Conservation (phyloP, 2,329 filamentous ascomycete genomes). For the Microthyrium microscopicum region DNA sequence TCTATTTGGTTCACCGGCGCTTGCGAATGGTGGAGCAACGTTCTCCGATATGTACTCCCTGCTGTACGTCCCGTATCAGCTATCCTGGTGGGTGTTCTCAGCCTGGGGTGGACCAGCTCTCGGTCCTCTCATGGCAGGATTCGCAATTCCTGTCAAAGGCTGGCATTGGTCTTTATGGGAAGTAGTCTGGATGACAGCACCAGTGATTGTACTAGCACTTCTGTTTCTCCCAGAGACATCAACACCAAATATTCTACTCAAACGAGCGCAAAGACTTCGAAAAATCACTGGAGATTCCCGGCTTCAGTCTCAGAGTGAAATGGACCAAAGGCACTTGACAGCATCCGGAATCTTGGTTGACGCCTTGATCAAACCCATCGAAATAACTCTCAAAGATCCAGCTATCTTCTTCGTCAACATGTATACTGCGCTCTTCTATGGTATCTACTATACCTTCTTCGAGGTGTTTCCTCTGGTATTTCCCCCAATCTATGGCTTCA, state of each 20-base stretch:
- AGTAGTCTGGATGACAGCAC: conserved; percentile 13
- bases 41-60: conserved; percentile 30
- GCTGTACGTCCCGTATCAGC: conserved; percentile 26
- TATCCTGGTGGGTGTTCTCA: conserved; percentile 27
- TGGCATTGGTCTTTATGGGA: conserved; percentile 16
- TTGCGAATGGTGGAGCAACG: conserved; percentile 39
- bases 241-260: conserved; percentile 41
- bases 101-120: conserved; percentile 20
- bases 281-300: conserved; percentile 38
- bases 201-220: conserved; percentile 14
- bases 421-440: conserved; percentile 16
- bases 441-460: conserved; percentile 14
- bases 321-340: conserved; percentile 41
- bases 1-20: conserved; percentile 36
- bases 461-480: conserved; percentile 24
- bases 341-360: conserved; percentile 32
- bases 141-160: conserved; percentile 11
- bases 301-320: conserved; percentile 46
- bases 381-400: conserved; percentile 25
- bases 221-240: conserved; percentile 29
- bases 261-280: conserved; percentile 43
- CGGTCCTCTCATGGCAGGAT: conserved; percentile 14
- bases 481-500: conserved; percentile 23
- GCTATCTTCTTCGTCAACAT: conserved; percentile 13
- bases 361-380: conserved; percentile 41